These are phyloP conservation scores for Luzula sylvatica DNA, from an alignment of 176 grass and related monocot species.

Conservation along the genomic window DNA sequence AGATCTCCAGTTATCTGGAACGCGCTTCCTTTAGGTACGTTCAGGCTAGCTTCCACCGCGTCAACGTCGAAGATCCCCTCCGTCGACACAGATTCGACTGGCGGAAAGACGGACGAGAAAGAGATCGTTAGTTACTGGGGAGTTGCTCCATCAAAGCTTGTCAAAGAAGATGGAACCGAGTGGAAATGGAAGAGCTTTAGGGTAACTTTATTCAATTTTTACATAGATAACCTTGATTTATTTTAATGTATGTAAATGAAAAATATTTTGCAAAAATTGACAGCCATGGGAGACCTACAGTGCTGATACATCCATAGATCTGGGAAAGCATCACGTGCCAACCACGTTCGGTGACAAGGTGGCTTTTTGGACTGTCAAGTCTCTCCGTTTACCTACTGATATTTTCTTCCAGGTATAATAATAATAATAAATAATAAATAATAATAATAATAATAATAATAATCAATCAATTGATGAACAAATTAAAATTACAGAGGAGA, in stretches of 20 bases:
- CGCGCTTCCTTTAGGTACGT: background rate
- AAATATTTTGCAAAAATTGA: background rate
- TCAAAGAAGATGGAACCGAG: constrained; percentile 56
- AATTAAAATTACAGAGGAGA: constrained; percentile 66
- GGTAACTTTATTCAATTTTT: constrained; percentile 17
- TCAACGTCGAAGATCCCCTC: background rate
- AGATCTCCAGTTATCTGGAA: constrained; percentile 1
- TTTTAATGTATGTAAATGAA: background rate
- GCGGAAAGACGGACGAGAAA: constrained; percentile 30
- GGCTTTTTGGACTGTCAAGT: constrained; percentile 61
- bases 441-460: too few species aligned
- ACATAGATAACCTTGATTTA: background rate
- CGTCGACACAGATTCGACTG: background rate
- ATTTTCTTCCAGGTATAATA: constrained; percentile 57
- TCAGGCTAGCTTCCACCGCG: background rate
- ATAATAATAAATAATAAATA: too few species aligned
- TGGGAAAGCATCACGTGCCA: constrained; percentile 56
- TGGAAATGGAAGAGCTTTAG: constrained; percentile 81
- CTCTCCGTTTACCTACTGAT: constrained; percentile 57
- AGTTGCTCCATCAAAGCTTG: constrained; percentile 41
- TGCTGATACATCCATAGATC: constrained; percentile 47
- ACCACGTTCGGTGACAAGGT: constrained; percentile 54
- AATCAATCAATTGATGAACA: too few species aligned
- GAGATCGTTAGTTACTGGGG: constrained; percentile 66
- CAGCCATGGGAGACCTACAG: constrained; percentile 73